Evolutionary conservation across 306 rosid species (phyloP).

Genomic region (Acmispon strigosus): DNA sequence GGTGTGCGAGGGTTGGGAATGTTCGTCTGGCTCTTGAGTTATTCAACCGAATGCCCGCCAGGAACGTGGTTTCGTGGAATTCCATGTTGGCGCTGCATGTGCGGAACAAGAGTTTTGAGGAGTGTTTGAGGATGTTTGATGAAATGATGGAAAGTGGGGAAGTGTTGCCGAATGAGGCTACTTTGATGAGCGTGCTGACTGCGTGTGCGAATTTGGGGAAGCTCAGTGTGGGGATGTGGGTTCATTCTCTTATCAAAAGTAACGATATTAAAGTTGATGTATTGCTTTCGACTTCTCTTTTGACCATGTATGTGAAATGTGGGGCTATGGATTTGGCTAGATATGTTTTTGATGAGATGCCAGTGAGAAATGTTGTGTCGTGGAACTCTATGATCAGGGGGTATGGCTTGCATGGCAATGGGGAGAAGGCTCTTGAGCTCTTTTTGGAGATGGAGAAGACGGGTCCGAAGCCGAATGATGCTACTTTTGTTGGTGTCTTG

Average conservation of each 20-base stretch:
- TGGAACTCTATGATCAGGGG: conserved; percentile 74
- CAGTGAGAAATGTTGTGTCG: conserved; percentile 44
- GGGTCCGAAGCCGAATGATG: conserved; percentile 43
- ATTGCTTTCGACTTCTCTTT: conserved; percentile 52
- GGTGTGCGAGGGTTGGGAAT: conserved; percentile 41
- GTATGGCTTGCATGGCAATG: conserved; percentile 54
- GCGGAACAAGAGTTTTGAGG: conserved; percentile 31
- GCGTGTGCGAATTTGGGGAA: conserved; percentile 57
- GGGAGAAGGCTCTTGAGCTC: conserved; percentile 40
- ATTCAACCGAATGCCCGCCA: conserved; percentile 34
- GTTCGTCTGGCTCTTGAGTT: conserved; percentile 31
- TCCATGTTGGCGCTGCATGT: conserved; percentile 41
- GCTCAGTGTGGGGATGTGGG: conserved; percentile 41
- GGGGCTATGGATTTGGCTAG: conserved; percentile 57
- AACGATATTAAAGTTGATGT: conserved; percentile 36
- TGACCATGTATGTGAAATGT: conserved; percentile 60
- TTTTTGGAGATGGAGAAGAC: conserved; percentile 50
- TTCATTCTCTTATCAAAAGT: conserved; percentile 41
- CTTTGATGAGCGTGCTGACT: conserved; percentile 54
- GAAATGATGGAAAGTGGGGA: conserved; percentile 41
- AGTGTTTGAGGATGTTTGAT: conserved; percentile 46
- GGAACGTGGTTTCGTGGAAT: conserved; percentile 58
- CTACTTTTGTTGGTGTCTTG: conserved; percentile 50
- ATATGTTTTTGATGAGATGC: conserved; percentile 53
- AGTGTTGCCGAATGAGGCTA: conserved; percentile 55